phyloP scores from a whole-genome alignment of 768 basidiomycete genomes.

The Boletus sp. region DNA sequence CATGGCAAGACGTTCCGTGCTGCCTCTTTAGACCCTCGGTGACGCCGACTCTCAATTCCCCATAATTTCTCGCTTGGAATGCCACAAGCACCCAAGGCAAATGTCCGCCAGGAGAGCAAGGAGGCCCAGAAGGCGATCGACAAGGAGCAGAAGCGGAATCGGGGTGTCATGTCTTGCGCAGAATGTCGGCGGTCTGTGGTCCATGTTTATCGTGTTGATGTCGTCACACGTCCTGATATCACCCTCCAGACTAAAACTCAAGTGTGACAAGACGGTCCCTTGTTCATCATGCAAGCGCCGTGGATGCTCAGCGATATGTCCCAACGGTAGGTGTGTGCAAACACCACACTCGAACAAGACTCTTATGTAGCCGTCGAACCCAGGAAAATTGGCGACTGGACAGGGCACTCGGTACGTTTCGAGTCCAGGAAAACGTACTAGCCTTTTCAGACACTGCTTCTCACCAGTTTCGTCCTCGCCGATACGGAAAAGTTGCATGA shows the following conservation, averaged over 20 bases:
- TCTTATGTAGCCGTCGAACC: not conserved
- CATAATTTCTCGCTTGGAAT: constrained; percentile 26
- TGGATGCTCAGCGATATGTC: constrained; percentile 76
- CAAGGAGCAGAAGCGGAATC: constrained; percentile 62
- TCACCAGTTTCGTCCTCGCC: constrained; percentile 60
- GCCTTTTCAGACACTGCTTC: not conserved
- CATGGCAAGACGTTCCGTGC: not conserved
- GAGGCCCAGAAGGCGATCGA: constrained; percentile 51
- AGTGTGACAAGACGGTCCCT: constrained; percentile 69
- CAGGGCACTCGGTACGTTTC: constrained; percentile 66
- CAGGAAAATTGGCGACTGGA: constrained; percentile 66
- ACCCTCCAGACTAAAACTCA: constrained; percentile 53
- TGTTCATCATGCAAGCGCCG: constrained; percentile 62
- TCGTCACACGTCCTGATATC: not conserved
- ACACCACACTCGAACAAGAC: not conserved
- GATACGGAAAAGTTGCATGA: constrained; percentile 68
- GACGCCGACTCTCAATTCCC: not conserved
- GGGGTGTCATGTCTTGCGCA: constrained; percentile 53
- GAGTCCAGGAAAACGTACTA: not conserved
- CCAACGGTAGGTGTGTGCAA: constrained; percentile 43
- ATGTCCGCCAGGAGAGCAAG: constrained; percentile 32
- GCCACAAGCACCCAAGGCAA: constrained; percentile 51
- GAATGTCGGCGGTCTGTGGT: constrained; percentile 56
- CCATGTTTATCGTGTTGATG: not conserved
- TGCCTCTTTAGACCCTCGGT: not conserved